Percentiles rank a stretch among this genome's conserved stretches.
Evolutionary conservation across 2,329 filamentous ascomycete species (phyloP).

Genomic region (Sarocladiaceae sp.): DNA sequence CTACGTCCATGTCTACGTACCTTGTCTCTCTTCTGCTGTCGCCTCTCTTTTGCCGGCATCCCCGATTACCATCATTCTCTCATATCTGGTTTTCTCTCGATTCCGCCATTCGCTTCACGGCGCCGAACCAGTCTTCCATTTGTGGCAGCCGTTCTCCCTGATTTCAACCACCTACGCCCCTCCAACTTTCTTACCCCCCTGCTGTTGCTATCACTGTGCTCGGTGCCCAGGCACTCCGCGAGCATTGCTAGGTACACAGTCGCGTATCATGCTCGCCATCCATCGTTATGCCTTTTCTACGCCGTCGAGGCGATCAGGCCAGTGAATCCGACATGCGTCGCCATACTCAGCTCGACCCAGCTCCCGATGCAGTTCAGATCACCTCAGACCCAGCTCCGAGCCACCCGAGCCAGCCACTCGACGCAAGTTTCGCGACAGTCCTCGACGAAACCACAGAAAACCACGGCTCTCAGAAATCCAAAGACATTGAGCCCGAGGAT

Average conservation of each 20-base stretch:
- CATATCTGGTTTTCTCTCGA: background rate
- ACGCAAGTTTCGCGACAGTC: slow-evolving; percentile 2
- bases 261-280: slow-evolving; percentile 8
- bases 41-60: background rate
- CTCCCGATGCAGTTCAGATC: slow-evolving; percentile 17
- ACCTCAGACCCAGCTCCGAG: slow-evolving; percentile 11
- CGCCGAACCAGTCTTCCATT: background rate
- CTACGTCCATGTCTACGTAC: background rate
- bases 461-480: slow-evolving; percentile 8
- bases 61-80: background rate
- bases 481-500: slow-evolving; percentile 14
- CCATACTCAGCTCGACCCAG: slow-evolving; percentile 35
- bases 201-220: background rate
- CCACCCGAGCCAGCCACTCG: background rate
- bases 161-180: slow-evolving; percentile 1
- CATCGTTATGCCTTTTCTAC: slow-evolving; percentile 54
- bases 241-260: background rate
- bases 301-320: slow-evolving; percentile 55
- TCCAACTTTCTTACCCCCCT: background rate
- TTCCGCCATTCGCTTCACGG: background rate
- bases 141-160: slow-evolving; percentile 4
- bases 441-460: slow-evolving; percentile 5
- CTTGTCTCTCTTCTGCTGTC: background rate
- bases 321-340: slow-evolving; percentile 57
- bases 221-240: background rate